phyloP scores from a whole-genome alignment of 2,329 filamentous ascomycete genomes.

The Xylaria sp. region DNA sequence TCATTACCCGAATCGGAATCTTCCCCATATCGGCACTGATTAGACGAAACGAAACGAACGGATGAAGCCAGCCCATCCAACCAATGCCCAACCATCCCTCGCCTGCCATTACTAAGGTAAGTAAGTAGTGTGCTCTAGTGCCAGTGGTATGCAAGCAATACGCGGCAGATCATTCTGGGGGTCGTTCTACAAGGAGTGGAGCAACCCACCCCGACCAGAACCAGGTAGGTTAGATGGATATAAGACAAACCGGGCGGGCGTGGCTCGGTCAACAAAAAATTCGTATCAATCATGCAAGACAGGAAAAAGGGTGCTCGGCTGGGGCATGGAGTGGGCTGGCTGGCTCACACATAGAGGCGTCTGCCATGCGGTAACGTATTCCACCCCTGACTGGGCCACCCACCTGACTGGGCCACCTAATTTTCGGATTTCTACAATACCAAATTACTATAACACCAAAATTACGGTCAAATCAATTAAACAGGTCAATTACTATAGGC shows the following conservation, averaged over 20 bases:
- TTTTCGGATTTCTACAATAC: no score
- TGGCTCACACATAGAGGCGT: slow-evolving; percentile 1
- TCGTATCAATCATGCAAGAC: slow-evolving; percentile 24
- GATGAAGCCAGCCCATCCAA: no score
- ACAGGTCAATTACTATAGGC: no score
- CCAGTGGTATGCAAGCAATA: slow-evolving; percentile 23
- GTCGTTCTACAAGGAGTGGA: slow-evolving; percentile 19
- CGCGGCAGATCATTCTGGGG: slow-evolving; percentile 17
- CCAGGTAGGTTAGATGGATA: not conserved
- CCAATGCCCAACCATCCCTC: not conserved
- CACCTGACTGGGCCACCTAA: no score
- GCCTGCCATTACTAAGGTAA: slow-evolving; percentile 17
- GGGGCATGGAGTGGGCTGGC: not conserved
- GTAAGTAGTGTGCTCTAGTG: no score
- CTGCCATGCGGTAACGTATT: slow-evolving; percentile 2
- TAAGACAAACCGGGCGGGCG: slow-evolving; percentile 19
- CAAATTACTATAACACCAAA: no score
- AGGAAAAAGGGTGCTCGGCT: not conserved
- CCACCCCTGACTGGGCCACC: no score
- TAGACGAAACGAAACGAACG: not conserved
- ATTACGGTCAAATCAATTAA: no score
- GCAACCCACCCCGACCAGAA: not conserved
- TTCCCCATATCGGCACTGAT: no score
- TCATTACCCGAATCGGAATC: not conserved
- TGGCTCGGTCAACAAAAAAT: slow-evolving; percentile 10